These are phyloP conservation scores for Chlorella variabilis DNA, from an alignment of 163 green algal genomes.

Conservation along the genomic window DNA sequence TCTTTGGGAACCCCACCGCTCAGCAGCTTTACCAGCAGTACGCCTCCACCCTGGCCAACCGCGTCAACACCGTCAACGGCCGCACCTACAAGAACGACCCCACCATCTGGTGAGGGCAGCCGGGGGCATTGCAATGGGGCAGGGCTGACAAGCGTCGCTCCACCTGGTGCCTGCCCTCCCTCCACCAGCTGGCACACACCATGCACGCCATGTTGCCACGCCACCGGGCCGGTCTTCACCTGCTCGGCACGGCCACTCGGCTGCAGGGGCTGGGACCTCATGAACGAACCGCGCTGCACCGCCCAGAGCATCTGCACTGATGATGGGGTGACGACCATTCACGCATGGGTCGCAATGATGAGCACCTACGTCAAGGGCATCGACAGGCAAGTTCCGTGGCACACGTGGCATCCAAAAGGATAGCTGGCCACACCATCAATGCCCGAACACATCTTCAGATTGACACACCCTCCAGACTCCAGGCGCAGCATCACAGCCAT, in stretches of 20 bases:
- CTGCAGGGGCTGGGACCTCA: conserved; percentile 28
- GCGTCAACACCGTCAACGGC: conserved; percentile 69
- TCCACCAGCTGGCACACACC: too few relatives aligned
- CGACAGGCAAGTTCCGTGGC: background rate
- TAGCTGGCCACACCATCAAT: too few relatives aligned
- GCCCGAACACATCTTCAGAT: too few relatives aligned
- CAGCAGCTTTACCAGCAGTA: conserved; percentile 3
- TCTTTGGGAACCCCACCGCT: background rate
- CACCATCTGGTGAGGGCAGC: conserved; percentile 53
- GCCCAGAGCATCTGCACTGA: conserved; percentile 1
- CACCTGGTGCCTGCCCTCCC: too few relatives aligned
- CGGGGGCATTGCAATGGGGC: too few relatives aligned
- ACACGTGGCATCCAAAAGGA: too few relatives aligned
- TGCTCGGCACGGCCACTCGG: too few relatives aligned
- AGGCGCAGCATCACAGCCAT: too few relatives aligned
- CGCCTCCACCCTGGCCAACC: conserved; percentile 28
- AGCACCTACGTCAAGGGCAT: conserved; percentile 57
- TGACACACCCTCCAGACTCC: too few relatives aligned
- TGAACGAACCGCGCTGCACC: conserved; percentile 61
- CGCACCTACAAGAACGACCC: conserved; percentile 64
- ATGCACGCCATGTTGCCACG: too few relatives aligned
- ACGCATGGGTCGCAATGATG: conserved; percentile 67
- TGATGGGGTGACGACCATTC: background rate
- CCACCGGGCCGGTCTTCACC: too few relatives aligned
- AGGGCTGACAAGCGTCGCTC: too few relatives aligned